These are phyloP conservation scores for Eimeria falciformis DNA, from an alignment of 169 alveolate species.

Conservation along the genomic window DNA sequence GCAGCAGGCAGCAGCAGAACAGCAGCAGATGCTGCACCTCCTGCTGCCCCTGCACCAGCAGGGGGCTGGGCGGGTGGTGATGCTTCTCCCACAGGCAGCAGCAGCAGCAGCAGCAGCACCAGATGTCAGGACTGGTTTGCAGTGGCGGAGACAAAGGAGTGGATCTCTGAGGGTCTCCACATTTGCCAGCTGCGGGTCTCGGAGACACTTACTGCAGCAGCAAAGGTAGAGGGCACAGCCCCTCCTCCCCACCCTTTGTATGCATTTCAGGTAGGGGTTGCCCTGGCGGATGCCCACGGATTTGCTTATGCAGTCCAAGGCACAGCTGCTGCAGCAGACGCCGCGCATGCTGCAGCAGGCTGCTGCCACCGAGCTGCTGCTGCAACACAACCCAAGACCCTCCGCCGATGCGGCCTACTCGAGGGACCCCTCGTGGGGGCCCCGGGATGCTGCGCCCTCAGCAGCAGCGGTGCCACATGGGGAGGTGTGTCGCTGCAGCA, in stretches of 20 bases:
- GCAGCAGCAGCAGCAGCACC: slow-evolving; percentile 45
- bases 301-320: background rate
- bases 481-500: background rate
- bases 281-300: slow-evolving; percentile 22
- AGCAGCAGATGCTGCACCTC: background rate
- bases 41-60: slow-evolving; percentile 7
- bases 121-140: slow-evolving; percentile 24
- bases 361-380: background rate
- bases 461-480: slow-evolving; percentile 66
- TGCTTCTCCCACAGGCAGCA: background rate
- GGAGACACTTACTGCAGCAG: slow-evolving; percentile 52
- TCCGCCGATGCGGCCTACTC: slow-evolving; percentile 19
- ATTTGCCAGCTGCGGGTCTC: slow-evolving; percentile 44
- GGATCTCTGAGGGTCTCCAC: slow-evolving; percentile 20
- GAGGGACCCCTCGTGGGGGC: slow-evolving; percentile 36
- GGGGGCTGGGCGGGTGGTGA: background rate
- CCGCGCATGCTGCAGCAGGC: background rate
- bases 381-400: background rate
- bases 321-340: background rate
- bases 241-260: slow-evolving; percentile 55
- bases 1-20: slow-evolving; percentile 9
- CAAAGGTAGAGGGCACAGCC: slow-evolving; percentile 52
- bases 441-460: slow-evolving; percentile 34
- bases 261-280: slow-evolving; percentile 33
- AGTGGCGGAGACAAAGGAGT: slow-evolving; percentile 28